These are phyloP conservation scores for Tetradesmus lagerheimii DNA, from an alignment of 139 green algal genomes.

Conservation along the genomic window DNA sequence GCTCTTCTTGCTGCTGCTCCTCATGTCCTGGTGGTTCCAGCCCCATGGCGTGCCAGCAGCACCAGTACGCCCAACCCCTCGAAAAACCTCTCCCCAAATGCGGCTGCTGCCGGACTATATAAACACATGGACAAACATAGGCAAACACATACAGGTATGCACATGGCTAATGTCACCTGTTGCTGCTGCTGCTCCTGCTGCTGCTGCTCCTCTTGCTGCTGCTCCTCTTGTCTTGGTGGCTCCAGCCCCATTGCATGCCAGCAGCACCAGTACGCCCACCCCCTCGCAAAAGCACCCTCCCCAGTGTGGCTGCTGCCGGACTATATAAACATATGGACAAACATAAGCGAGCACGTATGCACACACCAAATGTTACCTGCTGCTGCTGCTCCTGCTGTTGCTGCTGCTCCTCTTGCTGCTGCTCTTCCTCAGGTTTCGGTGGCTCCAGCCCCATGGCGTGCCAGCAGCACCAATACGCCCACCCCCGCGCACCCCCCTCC, in stretches of 20 bases:
- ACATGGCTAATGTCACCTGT: too few species aligned
- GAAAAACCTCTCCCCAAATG: constrained; percentile 73
- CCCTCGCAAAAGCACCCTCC: constrained; percentile 63
- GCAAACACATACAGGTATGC: too few species aligned
- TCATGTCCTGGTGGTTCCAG: neutral
- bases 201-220: neutral
- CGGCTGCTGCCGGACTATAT: constrained; percentile 59
- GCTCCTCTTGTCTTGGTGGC: neutral
- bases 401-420: neutral
- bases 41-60: constrained; percentile 38
- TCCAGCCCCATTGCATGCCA: constrained; percentile 31
- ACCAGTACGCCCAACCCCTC: constrained; percentile 70
- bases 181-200: neutral
- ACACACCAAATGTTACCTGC: neutral
- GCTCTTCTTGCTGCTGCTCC: neutral
- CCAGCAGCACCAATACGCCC: constrained; percentile 63
- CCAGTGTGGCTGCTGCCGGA: constrained; percentile 67
- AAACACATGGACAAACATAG: too few species aligned
- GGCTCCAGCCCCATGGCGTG: constrained; percentile 26
- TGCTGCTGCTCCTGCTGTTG: neutral
- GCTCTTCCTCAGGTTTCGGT: neutral
- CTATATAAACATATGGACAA: too few species aligned
- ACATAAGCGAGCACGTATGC: too few species aligned
- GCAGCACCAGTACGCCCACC: constrained; percentile 70
- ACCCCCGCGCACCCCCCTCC: constrained; percentile 72